phyloP scores from a whole-genome alignment of 208 protist genomes.

The Sergeia podlipaevii region DNA sequence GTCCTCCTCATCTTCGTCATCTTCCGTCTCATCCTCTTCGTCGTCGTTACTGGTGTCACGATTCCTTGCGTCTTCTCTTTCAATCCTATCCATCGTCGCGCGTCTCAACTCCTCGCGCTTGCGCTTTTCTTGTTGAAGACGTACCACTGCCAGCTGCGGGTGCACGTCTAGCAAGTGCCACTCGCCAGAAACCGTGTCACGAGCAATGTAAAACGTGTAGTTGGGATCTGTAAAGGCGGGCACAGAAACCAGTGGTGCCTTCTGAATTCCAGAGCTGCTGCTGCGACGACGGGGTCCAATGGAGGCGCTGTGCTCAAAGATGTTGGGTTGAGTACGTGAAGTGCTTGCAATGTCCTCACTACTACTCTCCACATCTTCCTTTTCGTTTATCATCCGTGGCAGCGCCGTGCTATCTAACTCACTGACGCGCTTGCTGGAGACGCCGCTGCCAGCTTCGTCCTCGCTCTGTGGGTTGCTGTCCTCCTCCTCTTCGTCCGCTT shows the following conservation, averaged over 20 bases:
- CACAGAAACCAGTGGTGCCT: conserved; percentile 4
- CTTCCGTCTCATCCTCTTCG: conserved; percentile 12
- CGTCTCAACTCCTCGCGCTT: neutral
- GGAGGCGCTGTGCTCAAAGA: neutral
- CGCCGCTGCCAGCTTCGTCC: neutral
- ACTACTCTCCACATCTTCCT: too few relatives aligned
- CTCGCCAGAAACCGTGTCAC: conserved; percentile 19
- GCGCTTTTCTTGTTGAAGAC: conserved; percentile 17
- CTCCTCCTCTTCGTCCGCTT: too few relatives aligned
- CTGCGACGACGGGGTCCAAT: neutral
- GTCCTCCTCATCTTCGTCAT: conserved; percentile 11
- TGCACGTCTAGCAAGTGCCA: conserved; percentile 63
- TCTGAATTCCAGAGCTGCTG: neutral
- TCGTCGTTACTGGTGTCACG: neutral
- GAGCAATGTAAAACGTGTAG: conserved; percentile 31
- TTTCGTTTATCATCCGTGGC: too few relatives aligned
- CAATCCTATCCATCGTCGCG: neutral
- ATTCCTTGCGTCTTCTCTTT: neutral
- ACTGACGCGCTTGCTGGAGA: neutral
- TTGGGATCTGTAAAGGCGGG: conserved; percentile 20
- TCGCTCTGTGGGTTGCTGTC: neutral
- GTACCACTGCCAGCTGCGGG: conserved; percentile 24
- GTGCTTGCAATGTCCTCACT: too few relatives aligned
- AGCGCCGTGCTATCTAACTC: too few relatives aligned
- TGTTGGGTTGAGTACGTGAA: too few relatives aligned